Evolutionary conservation across 169 alveolate genomes (phyloP).

Genomic region (Plasmodium fragile): DNA sequence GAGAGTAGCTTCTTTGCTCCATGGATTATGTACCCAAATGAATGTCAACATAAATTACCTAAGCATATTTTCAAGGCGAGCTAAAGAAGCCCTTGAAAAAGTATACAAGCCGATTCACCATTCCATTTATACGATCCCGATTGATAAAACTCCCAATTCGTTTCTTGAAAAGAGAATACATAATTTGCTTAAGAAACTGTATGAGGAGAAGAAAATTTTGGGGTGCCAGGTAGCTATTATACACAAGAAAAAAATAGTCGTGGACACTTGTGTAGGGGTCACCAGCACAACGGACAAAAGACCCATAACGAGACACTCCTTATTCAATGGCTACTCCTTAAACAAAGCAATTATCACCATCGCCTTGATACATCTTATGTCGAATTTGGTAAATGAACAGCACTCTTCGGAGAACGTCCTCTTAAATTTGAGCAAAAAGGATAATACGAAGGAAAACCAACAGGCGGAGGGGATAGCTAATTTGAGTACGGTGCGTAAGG

Average conservation of each 20-base stretch:
- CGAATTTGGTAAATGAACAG: constrained; percentile 58
- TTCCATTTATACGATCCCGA: constrained; percentile 47
- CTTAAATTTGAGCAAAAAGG: constrained; percentile 76
- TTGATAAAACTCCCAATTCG: constrained; percentile 54
- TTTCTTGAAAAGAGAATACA: constrained; percentile 65
- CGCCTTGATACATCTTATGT: constrained; percentile 78
- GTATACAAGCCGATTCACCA: constrained; percentile 43
- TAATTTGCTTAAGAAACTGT: constrained; percentile 38
- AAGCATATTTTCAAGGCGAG: constrained; percentile 85
- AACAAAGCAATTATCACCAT: constrained; percentile 77
- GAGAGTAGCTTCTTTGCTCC: constrained; percentile 88
- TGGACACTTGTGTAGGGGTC: constrained; percentile 79
- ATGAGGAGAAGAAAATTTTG: constrained; percentile 72
- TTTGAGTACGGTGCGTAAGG: constrained; percentile 13
- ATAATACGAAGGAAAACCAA: constrained; percentile 38
- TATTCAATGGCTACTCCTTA: constrained; percentile 81
- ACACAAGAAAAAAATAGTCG: constrained; percentile 78
- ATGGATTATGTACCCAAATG: constrained; percentile 87
- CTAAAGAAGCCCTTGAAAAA: constrained; percentile 78
- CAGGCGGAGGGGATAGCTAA: constrained; percentile 46
- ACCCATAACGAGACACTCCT: constrained; percentile 80
- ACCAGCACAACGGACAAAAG: constrained; percentile 80
- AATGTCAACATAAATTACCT: constrained; percentile 84
- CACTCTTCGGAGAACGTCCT: constrained; percentile 72
- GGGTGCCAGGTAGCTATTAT: constrained; percentile 83